Base-by-base conservation (phyloP, 139 green algal species). In the Coelastrella sp. region DNA sequence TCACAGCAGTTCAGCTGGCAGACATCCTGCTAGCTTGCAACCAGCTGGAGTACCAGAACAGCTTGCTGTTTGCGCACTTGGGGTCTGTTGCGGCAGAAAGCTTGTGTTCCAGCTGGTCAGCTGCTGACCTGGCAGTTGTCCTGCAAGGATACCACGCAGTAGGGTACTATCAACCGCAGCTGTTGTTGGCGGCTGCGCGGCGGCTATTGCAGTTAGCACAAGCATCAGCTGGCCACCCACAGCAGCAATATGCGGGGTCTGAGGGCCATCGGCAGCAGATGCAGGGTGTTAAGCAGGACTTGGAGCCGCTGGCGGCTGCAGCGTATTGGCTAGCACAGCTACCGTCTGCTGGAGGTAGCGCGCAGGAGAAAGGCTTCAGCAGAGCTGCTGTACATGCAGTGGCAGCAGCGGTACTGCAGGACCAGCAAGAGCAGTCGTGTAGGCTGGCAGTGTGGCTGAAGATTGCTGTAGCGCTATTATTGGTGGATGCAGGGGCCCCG, bases 61-160 rank as follows among this genome's bases (percentile, higher is more conserved):
- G 19, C 47, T 5, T 59, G 56, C 56, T 89, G 84, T 14, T 89
- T 57, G 73, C 32, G 4, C 71, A 81, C 14, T 22, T 89, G 17
- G 84, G 84, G 6, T 23, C 57, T 32, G 84, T 82, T 19, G 84
- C 84, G 4, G 84, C 84, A 54, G 84, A 81, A 20, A 8, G 16
- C 19, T 17, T 58, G 84, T 20, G 47, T 13, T 57, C 20, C 17
- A 89, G 71, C 73, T 89, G 56, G 56, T 61, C 68, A 66, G 71
- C 65, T 57, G 83, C 60, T 61, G 65, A 88, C 32, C 83, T 88
- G 66, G 65, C 83, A 65, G 66, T 14, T 65, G 83, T 88, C 3
- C 13, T 88, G 32, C 47, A 66, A 47, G 47, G 22, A 47, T 88
- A 80, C 64, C 7, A 11, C n/a, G 6, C 20, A 32, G 2, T 80